A percentile compares a stretch with the other conserved stretches of the same genome.
phyloP scores from a whole-genome alignment of 192 early-diverging fungal species.

The Linnemannia zychae region DNA sequence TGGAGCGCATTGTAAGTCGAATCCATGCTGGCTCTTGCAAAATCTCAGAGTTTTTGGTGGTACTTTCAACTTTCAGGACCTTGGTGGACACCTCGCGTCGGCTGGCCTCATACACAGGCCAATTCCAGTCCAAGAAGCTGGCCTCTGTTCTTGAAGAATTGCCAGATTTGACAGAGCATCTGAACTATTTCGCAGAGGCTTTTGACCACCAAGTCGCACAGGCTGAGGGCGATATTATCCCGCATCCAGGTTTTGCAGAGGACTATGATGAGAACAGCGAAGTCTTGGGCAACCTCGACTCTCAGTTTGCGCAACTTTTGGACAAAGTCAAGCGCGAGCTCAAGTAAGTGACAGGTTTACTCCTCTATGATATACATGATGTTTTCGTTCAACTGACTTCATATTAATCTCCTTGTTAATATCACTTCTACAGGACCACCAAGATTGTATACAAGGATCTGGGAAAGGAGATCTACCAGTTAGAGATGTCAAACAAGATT shows the following conservation, averaged over 20 bases:
- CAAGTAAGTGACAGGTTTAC: constrained; percentile 60
- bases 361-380: not conserved
- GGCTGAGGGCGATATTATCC: constrained; percentile 72
- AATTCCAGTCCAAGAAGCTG: constrained; percentile 73
- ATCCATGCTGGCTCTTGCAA: constrained; percentile 90
- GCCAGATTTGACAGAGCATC: constrained; percentile 68
- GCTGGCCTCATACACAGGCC: constrained; percentile 41
- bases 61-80: constrained; percentile 71
- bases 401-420: not conserved
- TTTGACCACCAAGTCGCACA: constrained; percentile 79
- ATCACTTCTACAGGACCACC: constrained; percentile 54
- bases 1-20: constrained; percentile 92
- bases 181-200: constrained; percentile 80
- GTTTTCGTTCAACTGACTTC: not conserved
- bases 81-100: constrained; percentile 55
- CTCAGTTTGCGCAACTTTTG: constrained; percentile 76
- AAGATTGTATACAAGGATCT: constrained; percentile 88
- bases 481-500: constrained; percentile 86
- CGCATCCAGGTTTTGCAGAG: constrained; percentile 78
- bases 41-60: constrained; percentile 85
- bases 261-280: constrained; percentile 81
- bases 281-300: constrained; percentile 71
- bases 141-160: constrained; percentile 59
- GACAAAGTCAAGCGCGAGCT: constrained; percentile 73
- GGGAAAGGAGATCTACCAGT: constrained; percentile 95